These are phyloP conservation scores for Leishmania aethiopica DNA, from an alignment of 208 protist genomes.

Conservation along the genomic window DNA sequence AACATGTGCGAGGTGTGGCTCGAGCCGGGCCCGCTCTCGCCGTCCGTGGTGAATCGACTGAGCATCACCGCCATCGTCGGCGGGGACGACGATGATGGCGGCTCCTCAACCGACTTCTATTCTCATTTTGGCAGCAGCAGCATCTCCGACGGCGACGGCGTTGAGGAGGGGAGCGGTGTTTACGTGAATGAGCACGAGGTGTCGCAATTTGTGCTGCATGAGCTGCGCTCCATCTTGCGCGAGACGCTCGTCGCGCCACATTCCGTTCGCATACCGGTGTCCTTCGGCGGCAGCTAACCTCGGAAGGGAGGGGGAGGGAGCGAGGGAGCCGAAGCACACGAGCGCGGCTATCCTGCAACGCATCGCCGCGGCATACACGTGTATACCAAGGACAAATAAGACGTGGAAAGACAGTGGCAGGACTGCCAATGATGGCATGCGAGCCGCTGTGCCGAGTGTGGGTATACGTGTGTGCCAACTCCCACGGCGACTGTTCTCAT, in stretches of 20 bases:
- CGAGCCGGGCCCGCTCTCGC: conserved; percentile 63
- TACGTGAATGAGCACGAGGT: conserved; percentile 77
- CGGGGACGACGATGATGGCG: conserved; percentile 22
- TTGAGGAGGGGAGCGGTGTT: conserved; percentile 29
- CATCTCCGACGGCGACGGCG: conserved; percentile 26
- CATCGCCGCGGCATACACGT: background rate
- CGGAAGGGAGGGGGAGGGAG: too few species aligned
- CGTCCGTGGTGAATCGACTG: conserved; percentile 71
- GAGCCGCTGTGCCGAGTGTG: background rate
- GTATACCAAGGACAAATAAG: background rate
- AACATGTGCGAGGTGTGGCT: conserved; percentile 72
- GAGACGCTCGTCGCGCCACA: conserved; percentile 78
- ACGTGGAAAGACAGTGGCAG: background rate
- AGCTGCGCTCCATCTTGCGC: conserved; percentile 67
- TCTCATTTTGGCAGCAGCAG: conserved; percentile 36
- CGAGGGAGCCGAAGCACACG: too few species aligned
- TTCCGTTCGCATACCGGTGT: conserved; percentile 61
- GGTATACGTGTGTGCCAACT: background rate
- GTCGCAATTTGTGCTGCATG: conserved; percentile 64
- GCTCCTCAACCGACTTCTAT: conserved; percentile 32
- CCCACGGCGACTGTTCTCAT: background rate
- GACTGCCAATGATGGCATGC: background rate
- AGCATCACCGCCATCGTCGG: conserved; percentile 67
- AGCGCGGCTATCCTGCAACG: background rate
- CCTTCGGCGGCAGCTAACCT: conserved; percentile 4